Percentiles rank a stretch among this genome's conserved stretches.
phyloP scores from a whole-genome alignment of 805 yeast genomes.

The Saturnispora kantuleensis region DNA sequence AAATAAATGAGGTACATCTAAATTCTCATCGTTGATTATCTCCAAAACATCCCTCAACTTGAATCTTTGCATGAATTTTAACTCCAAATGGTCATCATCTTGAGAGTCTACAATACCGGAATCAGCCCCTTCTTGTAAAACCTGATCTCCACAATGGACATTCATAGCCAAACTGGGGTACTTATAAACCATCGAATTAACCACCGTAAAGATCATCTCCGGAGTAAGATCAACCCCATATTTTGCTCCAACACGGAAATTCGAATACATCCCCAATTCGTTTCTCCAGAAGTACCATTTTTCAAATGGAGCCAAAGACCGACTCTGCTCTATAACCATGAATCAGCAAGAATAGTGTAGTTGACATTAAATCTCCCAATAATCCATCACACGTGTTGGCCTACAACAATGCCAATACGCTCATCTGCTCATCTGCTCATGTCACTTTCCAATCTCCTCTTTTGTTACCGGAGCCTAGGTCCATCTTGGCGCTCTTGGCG shows the following conservation, averaged over 20 bases:
- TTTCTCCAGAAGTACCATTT: slow-evolving; percentile 13
- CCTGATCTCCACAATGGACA: slow-evolving; percentile 2
- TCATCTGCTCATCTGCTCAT: not conserved
- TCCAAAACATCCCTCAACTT: slow-evolving; percentile 10
- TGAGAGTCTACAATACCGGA: not conserved
- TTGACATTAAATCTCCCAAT: too few species aligned
- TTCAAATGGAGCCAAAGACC: slow-evolving; percentile 11
- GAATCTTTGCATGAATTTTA: slow-evolving; percentile 8
- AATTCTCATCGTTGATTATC: slow-evolving; percentile 3
- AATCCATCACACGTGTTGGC: slow-evolving; percentile 1
- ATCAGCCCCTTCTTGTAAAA: not conserved
- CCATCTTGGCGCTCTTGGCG: slow-evolving; percentile 89
- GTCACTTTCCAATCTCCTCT: slow-evolving; percentile 60
- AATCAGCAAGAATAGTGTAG: too few species aligned
- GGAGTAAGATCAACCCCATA: slow-evolving; percentile 5
- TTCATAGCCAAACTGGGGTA: slow-evolving; percentile 16
- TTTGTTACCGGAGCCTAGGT: slow-evolving; percentile 61
- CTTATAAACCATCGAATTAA: slow-evolving; percentile 9
- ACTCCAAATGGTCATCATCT: slow-evolving; percentile 1
- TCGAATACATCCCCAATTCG: slow-evolving; percentile 11
- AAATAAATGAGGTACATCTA: slow-evolving; percentile 5
- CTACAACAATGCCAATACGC: not conserved
- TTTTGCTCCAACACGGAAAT: slow-evolving; percentile 10
- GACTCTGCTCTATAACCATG: not conserved
- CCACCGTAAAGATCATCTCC: slow-evolving; percentile 6